Evolutionary conservation across 345 rosid genomes (phyloP).

Genomic region (Arabis hirsuta): DNA sequence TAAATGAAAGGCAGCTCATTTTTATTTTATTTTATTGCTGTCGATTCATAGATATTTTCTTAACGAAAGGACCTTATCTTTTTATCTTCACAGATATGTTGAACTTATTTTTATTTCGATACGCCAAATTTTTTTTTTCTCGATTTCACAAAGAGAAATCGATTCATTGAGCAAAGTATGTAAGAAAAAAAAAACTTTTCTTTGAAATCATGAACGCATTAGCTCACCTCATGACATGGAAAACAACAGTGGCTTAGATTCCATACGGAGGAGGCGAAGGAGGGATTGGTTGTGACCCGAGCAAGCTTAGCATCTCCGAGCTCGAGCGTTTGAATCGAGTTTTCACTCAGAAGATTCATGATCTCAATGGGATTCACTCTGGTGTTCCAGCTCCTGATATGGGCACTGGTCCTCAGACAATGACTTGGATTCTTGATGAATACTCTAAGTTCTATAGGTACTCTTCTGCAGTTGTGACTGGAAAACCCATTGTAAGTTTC

Average conservation of each 20-base stretch:
- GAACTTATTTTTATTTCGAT: too few species aligned
- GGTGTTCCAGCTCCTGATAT: slow-evolving; percentile 74
- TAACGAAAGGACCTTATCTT: too few species aligned
- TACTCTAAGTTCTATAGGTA: slow-evolving; percentile 70
- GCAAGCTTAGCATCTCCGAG: slow-evolving; percentile 51
- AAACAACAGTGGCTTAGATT: slow-evolving; percentile 60
- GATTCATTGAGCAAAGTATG: too few species aligned
- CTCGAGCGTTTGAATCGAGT: slow-evolving; percentile 62
- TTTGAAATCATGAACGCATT: slow-evolving; percentile 47
- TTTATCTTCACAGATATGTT: too few species aligned
- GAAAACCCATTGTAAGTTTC: slow-evolving; percentile 56
- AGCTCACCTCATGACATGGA: slow-evolving; percentile 77
- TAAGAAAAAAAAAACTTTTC: too few species aligned
- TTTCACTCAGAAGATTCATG: slow-evolving; percentile 69
- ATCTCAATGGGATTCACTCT: slow-evolving; percentile 46
- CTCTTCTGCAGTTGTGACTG: slow-evolving; percentile 69
- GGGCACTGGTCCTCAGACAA: slow-evolving; percentile 73
- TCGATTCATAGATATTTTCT: too few species aligned
- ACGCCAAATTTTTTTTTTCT: too few species aligned
- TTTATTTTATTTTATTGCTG: too few species aligned
- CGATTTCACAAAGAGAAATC: too few species aligned
- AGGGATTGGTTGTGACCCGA: slow-evolving; percentile 60
- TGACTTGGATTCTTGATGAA: slow-evolving; percentile 75
- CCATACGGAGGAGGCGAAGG: slow-evolving; percentile 77
- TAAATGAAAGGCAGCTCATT: too few species aligned